These are phyloP conservation scores for Inga leiocalycina DNA, from an alignment of 306 rosid species.

Conservation along the genomic window DNA sequence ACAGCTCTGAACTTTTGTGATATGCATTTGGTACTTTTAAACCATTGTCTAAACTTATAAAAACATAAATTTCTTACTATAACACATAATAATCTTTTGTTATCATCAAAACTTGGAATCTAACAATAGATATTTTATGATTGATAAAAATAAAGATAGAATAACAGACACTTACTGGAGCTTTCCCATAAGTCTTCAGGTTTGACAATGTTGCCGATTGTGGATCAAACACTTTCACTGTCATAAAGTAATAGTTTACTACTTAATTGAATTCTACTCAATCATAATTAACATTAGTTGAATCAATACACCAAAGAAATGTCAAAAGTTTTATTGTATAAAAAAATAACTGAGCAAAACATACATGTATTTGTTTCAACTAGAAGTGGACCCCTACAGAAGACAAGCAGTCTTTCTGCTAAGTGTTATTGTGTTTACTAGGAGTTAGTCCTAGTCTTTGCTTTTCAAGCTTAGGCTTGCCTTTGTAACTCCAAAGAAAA, in stretches of 20 bases:
- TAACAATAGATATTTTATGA: not conserved
- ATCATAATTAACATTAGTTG: not conserved
- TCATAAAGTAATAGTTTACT: conserved; percentile 8
- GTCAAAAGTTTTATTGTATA: not conserved
- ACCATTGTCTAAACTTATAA: too few relatives aligned
- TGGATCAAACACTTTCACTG: conserved; percentile 78
- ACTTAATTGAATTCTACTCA: not conserved
- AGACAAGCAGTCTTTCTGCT: too few relatives aligned
- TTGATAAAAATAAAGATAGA: conserved; percentile 1
- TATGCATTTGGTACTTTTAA: too few relatives aligned
- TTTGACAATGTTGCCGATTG: conserved; percentile 55
- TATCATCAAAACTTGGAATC: too few relatives aligned
- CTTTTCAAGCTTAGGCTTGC: too few relatives aligned
- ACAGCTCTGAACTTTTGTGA: too few relatives aligned
- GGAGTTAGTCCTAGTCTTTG: too few relatives aligned
- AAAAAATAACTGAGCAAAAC: not conserved
- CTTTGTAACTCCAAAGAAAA: too few relatives aligned
- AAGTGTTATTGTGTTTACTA: too few relatives aligned
- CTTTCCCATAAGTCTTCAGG: conserved; percentile 52
- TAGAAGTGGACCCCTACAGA: not conserved
- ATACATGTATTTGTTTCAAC: not conserved
- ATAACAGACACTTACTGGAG: conserved; percentile 64
- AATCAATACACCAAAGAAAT: conserved; percentile 26
- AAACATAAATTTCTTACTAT: too few relatives aligned
- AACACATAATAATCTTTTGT: too few relatives aligned